A percentile compares a stretch with the other conserved stretches of the same genome.
Conservation (phyloP, 2,329 filamentous ascomycete species). For the Aureobasidium vineae region DNA sequence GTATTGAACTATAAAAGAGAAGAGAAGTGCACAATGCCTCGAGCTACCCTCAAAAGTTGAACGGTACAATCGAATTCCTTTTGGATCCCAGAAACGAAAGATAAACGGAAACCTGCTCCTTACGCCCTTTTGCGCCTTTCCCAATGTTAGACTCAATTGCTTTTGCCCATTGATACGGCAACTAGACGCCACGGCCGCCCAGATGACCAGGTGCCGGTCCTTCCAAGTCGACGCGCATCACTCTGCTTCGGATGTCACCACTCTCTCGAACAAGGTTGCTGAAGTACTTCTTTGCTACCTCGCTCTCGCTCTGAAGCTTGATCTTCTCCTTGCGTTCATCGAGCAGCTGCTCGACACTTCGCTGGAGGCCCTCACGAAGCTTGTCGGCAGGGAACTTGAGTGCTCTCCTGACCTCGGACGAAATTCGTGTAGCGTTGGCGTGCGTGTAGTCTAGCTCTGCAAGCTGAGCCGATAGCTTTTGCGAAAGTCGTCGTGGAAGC, state of each 20-base stretch:
- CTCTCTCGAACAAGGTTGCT: conserved; percentile 71
- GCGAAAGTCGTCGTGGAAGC: conserved; percentile 77
- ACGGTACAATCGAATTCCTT: conserved; percentile 8
- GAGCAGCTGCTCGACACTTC: conserved; percentile 76
- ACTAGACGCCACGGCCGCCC: conserved; percentile 20
- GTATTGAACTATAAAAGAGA: conserved; percentile 24
- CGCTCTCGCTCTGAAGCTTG: conserved; percentile 78
- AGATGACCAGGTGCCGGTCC: conserved; percentile 46
- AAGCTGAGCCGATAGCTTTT: conserved; percentile 80
- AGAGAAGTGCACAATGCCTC: conserved; percentile 11
- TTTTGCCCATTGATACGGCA: conserved; percentile 15
- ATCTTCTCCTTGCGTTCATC: conserved; percentile 74
- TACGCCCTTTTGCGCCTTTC: conserved; percentile 18
- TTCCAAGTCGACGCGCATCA: conserved; percentile 55
- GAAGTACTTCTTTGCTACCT: conserved; percentile 88
- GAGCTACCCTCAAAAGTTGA: conserved; percentile 10
- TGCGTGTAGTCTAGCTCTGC: conserved; percentile 88
- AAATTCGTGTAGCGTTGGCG: conserved; percentile 79
- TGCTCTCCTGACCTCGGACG: conserved; percentile 80
- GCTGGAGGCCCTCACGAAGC: conserved; percentile 77
- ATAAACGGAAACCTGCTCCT: conserved; percentile 11
- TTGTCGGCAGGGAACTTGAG: conserved; percentile 84
- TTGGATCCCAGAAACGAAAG: conserved; percentile 10
- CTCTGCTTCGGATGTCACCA: conserved; percentile 49
- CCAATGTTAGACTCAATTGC: not conserved